A percentile compares a stretch with the other conserved stretches of the same genome.
Conservation (phyloP, 2,329 filamentous ascomycete species). For the Diaporthe amygdali region DNA sequence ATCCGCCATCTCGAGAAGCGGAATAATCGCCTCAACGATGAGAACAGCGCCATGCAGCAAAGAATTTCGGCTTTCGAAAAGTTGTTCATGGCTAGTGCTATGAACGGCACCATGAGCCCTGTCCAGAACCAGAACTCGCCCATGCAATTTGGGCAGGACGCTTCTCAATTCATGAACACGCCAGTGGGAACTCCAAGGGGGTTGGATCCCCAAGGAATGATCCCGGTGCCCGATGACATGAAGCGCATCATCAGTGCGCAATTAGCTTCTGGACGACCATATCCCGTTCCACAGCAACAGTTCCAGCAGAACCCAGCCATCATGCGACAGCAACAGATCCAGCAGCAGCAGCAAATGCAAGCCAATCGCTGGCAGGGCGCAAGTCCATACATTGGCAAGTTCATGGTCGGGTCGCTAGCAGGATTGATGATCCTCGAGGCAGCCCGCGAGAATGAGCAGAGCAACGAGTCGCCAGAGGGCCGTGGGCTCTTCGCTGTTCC, state of each 20-base stretch:
- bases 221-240: conserved; percentile 70
- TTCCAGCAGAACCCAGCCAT: conserved; percentile 48
- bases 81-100: conserved; percentile 79
- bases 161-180: conserved; percentile 47
- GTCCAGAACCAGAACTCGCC: conserved; percentile 60
- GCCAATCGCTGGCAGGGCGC: conserved; percentile 59
- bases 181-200: conserved; percentile 47
- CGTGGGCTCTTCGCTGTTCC: conserved; percentile 72
- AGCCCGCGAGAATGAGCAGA: conserved; percentile 69
- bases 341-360: conserved; percentile 56
- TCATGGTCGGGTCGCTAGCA: conserved; percentile 92
- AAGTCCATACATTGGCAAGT: conserved; percentile 69
- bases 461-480: conserved; percentile 67
- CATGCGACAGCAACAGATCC: conserved; percentile 61
- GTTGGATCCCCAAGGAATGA: conserved; percentile 61
- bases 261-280: conserved; percentile 59
- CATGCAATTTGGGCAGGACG: conserved; percentile 55
- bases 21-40: conserved; percentile 80
- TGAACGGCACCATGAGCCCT: conserved; percentile 62
- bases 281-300: conserved; percentile 46
- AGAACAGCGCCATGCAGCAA: conserved; percentile 80
- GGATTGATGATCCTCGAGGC: conserved; percentile 92
- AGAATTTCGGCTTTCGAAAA: conserved; percentile 79
- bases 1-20: conserved; percentile 93
- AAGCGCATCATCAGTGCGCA: conserved; percentile 65